Base-by-base conservation (phyloP, 352 stramenopile genomes). In the Phytopythium vexans region DNA sequence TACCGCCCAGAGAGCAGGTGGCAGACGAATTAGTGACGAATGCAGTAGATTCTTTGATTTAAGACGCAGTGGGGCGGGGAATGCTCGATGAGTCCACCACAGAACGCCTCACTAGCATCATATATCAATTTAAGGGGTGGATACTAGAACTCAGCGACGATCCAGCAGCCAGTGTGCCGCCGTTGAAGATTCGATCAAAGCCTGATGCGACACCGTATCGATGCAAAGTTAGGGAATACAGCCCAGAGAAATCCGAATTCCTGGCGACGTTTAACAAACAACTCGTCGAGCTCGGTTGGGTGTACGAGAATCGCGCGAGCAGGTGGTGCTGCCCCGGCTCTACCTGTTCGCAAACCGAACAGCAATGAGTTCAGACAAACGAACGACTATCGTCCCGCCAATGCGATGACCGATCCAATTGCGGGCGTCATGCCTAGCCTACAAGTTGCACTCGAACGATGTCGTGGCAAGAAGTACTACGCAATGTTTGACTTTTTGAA, bases 381-480 rank as follows among this genome's bases (percentile, higher is more conserved):
- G 5, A 56, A 60, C 27, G 63, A 71, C 35, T 71, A 64, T 48
- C 52, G 56, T 21, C 58, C 63, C 6, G 33, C 64, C 21, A 70
- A 70, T 35, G 41, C 16, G 0, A 27, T 49, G 10, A 59, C 44
- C 0, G 58, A 71, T 11, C 33, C 64, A 4, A 66, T 74, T 10
- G 52, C 59, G 1, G 61, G 64, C 6, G 38, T 66, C 6, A 72
- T 65, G 64, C 63, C 64, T 10, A 62, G 51, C 43, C 5, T 47
- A 35, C n/a, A 47, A 33, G 41, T 42, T 4, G 48, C 49, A 39
- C 14, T 56, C 35, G 38, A 55, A 52, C 32, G 11, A 16, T 35
- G 45, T 32, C 41, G 38, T 12, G 39, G 48, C 1, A 34, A 49
- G 14, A 12, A 37, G 27, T 46, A 39, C 12, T 57, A 61, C 31